Base-by-base conservation (phyloP, 2,329 filamentous ascomycete genomes). In the Alternaria atra region DNA sequence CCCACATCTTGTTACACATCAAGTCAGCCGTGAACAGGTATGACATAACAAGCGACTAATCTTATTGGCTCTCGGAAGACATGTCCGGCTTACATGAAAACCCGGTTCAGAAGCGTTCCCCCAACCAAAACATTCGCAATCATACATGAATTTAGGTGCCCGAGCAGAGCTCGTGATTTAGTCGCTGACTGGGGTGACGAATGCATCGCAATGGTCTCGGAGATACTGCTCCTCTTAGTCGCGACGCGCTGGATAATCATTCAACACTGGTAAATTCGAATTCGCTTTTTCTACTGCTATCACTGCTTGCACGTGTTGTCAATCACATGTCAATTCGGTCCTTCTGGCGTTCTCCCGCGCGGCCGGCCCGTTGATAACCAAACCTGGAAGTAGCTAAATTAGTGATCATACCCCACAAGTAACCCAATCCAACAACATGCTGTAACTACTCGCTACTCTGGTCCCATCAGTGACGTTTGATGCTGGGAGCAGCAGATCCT, bases 1-100 rank as follows among this genome's bases (percentile, higher is more conserved):
- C 2, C 35, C 50, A 42, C 50, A 32, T 52, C 25, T 30, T 30
- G 37, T 40, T 37, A 53, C 27, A 53, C 13, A 37, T 53, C 51
- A 53, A 27, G 50, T 52, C 13, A 23, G 17, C 37, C 13, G 12
- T 27, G 20, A 30, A 32, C 50, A 40, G 51, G 13, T n/a, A 42
- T 43, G 25, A 43, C 51, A 23, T 30, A 23, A 15, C 27, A 12
- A 25, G 5, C 4, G 27, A n/a, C 15, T 30, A 6, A 15, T 53
- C 29, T 32, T 27, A 53, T 43, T 53, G 51, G 51, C n/a, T 5
- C 15, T 6, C 37, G 27, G 51, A 42, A 42, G 8, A 9, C 17
- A 5, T 20, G 25, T 13, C n/a, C 12, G 35, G 17, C 10, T 17
- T 17, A 17, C 3, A 17, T 39, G 35, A 8, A 17, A 17, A 17